A percentile compares a stretch with the other conserved stretches of the same genome.
Evolutionary conservation across 2,329 filamentous ascomycete species (phyloP).

Genomic region (Onygena corvina): DNA sequence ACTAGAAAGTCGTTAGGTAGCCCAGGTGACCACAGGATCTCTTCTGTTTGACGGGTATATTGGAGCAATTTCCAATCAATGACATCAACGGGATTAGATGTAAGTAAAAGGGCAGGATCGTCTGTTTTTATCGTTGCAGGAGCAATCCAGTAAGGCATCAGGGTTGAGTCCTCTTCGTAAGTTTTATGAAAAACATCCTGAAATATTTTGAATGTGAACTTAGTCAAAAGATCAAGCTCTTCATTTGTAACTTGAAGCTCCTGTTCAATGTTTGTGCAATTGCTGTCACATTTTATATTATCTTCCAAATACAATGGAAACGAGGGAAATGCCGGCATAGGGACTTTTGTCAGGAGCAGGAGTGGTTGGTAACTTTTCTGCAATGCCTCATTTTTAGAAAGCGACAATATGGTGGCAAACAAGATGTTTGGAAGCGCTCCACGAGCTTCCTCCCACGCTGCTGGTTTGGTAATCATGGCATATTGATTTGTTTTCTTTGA

Average conservation of each 20-base stretch:
- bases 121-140: slow-evolving; percentile 34
- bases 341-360: slow-evolving; percentile 56
- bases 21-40: slow-evolving; percentile 36
- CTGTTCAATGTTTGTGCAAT: slow-evolving; percentile 35
- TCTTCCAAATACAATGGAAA: slow-evolving; percentile 64
- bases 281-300: slow-evolving; percentile 47
- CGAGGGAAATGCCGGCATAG: slow-evolving; percentile 50
- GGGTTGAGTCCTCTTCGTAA: slow-evolving; percentile 51
- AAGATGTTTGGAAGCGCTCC: slow-evolving; percentile 42
- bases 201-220: slow-evolving; percentile 66
- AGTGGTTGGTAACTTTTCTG: slow-evolving; percentile 51
- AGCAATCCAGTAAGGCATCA: slow-evolving; percentile 73
- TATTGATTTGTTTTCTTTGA: slow-evolving; percentile 65
- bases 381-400: slow-evolving; percentile 47
- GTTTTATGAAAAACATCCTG: slow-evolving; percentile 79
- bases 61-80: slow-evolving; percentile 37
- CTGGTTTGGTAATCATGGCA: slow-evolving; percentile 65
- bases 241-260: slow-evolving; percentile 35
- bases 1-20: slow-evolving; percentile 32
- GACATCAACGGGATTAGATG: slow-evolving; percentile 12
- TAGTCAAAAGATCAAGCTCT: slow-evolving; percentile 46
- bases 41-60: slow-evolving; percentile 27
- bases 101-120: not conserved
- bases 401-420: slow-evolving; percentile 49
- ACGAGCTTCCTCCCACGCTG: slow-evolving; percentile 50